A percentile compares a stretch with the other conserved stretches of the same genome.
These are phyloP conservation scores for Russula brevipes DNA, from an alignment of 768 basidiomycete species.

Conservation along the genomic window DNA sequence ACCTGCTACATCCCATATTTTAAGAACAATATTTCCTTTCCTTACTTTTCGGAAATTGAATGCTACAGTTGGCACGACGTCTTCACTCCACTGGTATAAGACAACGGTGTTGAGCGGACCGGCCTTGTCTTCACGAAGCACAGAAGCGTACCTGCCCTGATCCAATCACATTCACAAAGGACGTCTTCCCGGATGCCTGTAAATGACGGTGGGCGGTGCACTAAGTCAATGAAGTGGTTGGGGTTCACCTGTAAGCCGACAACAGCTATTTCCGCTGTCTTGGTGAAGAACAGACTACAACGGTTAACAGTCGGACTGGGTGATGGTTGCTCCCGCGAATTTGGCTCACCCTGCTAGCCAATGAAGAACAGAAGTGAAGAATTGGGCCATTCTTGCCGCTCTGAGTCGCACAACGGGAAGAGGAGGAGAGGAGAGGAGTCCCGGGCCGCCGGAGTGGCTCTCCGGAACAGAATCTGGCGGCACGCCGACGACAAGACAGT, in stretches of 20 bases:
- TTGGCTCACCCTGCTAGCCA: conserved; percentile 50
- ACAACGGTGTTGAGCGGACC: neutral
- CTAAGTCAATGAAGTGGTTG: neutral
- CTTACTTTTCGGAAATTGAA: conserved; percentile 87
- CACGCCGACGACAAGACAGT: neutral
- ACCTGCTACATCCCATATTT: conserved; percentile 96
- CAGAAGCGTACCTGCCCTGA: conserved; percentile 59
- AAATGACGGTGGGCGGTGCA: neutral
- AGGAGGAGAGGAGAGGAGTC: neutral
- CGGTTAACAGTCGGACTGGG: neutral
- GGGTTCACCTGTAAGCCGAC: conserved; percentile 73
- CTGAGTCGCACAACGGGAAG: neutral
- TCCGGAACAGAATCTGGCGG: too few relatives aligned
- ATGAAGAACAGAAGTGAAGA: conserved; percentile 42
- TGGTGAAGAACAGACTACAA: conserved; percentile 76
- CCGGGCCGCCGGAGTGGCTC: neutral
- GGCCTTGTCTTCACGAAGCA: neutral
- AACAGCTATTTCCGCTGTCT: conserved; percentile 83
- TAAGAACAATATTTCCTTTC: conserved; percentile 86
- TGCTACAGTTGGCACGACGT: conserved; percentile 93
- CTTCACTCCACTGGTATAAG: conserved; percentile 75
- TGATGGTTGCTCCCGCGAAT: neutral
- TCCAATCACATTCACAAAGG: conserved; percentile 86
- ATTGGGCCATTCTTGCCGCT: conserved; percentile 8
- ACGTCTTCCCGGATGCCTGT: conserved; percentile 92